Percentiles rank a stretch among this genome's conserved stretches.
phyloP scores from a whole-genome alignment of 768 basidiomycete species.

The Lactarius deliciosus region DNA sequence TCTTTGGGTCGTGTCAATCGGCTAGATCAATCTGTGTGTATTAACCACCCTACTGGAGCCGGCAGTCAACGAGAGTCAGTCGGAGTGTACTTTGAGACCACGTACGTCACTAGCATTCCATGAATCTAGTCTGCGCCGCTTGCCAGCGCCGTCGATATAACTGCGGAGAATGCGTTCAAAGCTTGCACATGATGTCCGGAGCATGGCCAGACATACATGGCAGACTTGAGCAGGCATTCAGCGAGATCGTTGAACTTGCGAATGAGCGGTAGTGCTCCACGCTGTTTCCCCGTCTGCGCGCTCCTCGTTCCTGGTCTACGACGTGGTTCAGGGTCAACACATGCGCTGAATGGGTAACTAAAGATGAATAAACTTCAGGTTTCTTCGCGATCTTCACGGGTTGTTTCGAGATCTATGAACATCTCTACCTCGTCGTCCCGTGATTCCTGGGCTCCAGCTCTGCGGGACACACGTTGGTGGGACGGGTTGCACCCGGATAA shows the following conservation, averaged over 20 bases:
- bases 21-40: too few relatives aligned
- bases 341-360: slow-evolving; percentile 4
- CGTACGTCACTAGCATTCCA: slow-evolving; percentile 45
- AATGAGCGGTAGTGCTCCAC: too few relatives aligned
- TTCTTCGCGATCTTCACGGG: slow-evolving; percentile 85
- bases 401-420: slow-evolving; percentile 85
- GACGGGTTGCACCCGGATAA: background rate
- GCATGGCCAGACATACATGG: slow-evolving; percentile 19
- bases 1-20: too few relatives aligned
- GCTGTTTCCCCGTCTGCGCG: too few relatives aligned
- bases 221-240: too few relatives aligned
- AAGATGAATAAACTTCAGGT: slow-evolving; percentile 40
- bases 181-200: background rate
- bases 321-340: slow-evolving; percentile 6
- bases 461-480: slow-evolving; percentile 35
- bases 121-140: slow-evolving; percentile 51
- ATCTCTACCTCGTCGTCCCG: slow-evolving; percentile 67
- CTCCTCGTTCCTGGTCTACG: slow-evolving; percentile 40
- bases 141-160: slow-evolving; percentile 55
- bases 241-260: too few relatives aligned
- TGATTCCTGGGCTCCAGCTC: slow-evolving; percentile 73
- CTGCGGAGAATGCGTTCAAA: slow-evolving; percentile 17
- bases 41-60: too few relatives aligned
- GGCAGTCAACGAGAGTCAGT: background rate
- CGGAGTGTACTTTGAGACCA: background rate